These are phyloP conservation scores for Endogone sp. DNA, from an alignment of 192 early-diverging fungal species.

Conservation along the genomic window DNA sequence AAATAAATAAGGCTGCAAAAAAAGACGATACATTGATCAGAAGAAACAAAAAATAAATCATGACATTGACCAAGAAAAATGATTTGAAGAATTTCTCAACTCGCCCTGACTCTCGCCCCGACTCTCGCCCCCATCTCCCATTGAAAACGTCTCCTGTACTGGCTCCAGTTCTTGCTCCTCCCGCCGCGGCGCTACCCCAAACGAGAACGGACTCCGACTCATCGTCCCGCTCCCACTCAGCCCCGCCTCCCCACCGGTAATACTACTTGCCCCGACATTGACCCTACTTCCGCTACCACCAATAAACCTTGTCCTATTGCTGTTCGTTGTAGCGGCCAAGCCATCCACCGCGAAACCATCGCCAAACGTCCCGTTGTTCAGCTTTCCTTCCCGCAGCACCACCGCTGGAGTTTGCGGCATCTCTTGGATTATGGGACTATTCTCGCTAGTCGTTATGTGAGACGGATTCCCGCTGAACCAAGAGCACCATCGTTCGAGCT, in stretches of 20 bases:
- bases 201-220: neutral
- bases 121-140: neutral
- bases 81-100: neutral
- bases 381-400: neutral
- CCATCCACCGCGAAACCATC: neutral
- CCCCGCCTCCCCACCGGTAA: neutral
- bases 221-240: neutral
- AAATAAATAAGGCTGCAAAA: too few relatives aligned
- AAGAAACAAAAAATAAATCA: too few relatives aligned
- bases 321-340: neutral
- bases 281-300: neutral
- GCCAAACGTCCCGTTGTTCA: neutral
- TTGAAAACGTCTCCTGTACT: neutral
- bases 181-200: neutral
- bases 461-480: neutral
- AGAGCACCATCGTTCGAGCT: neutral
- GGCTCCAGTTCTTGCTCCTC: neutral
- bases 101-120: neutral
- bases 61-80: neutral
- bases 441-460: neutral
- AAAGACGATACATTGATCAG: too few relatives aligned
- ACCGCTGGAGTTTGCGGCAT: neutral
- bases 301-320: neutral
- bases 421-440: neutral
- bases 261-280: neutral